Percentiles rank a stretch among this genome's conserved stretches.
phyloP scores from a whole-genome alignment of 2,329 filamentous ascomycete genomes.

The Talaromyces marneffei region DNA sequence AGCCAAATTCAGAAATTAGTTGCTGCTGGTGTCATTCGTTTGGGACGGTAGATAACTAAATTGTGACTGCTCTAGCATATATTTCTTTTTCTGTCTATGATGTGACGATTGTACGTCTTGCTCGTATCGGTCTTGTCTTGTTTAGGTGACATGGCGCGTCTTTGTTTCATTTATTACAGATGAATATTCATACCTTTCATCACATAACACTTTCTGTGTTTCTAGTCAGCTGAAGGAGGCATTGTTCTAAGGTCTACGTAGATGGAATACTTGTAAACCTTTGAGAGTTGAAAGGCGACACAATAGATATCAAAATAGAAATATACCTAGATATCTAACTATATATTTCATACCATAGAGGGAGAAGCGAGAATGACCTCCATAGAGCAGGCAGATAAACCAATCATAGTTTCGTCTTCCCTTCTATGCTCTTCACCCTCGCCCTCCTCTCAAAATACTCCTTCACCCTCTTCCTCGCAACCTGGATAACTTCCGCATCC shows the following conservation, averaged over 20 bases:
- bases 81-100: neutral
- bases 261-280: too few species aligned
- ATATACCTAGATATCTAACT: neutral
- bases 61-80: neutral
- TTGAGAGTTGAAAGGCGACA: too few species aligned
- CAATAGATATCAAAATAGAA: neutral
- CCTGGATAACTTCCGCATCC: slow-evolving; percentile 66
- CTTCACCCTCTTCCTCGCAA: slow-evolving; percentile 63
- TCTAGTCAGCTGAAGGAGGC: neutral
- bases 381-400: neutral
- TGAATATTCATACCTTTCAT: neutral
- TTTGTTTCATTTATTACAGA: neutral
- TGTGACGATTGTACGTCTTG: slow-evolving; percentile 2
- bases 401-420: slow-evolving; percentile 42
- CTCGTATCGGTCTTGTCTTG: neutral
- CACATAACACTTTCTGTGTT: neutral
- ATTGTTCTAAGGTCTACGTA: neutral
- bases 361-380: neutral
- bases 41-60: slow-evolving; percentile 48
- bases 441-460: slow-evolving; percentile 63
- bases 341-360: neutral
- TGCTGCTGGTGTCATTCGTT: slow-evolving; percentile 82
- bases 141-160: neutral
- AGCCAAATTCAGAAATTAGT: slow-evolving; percentile 93
- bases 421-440: slow-evolving; percentile 17